phyloP scores from a whole-genome alignment of 2,329 filamentous ascomycete genomes.

The Phialemoniopsis sp. region DNA sequence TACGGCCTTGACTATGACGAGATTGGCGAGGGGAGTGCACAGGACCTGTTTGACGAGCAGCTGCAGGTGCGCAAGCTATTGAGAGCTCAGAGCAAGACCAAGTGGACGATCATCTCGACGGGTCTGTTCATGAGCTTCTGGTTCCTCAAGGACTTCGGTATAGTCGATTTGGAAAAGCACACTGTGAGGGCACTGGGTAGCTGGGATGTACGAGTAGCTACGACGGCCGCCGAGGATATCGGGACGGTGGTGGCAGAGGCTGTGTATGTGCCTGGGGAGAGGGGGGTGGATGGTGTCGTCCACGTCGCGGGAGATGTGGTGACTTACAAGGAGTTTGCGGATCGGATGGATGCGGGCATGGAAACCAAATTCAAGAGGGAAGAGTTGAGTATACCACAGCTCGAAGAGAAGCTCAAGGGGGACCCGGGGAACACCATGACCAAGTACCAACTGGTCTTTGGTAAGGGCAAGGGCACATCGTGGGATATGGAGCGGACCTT shows the following conservation, averaged over 20 bases:
- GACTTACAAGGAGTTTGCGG: constrained; percentile 49
- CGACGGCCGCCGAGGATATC: constrained; percentile 62
- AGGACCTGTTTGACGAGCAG: constrained; percentile 67
- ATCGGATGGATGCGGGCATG: constrained; percentile 41
- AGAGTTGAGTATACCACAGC: constrained; percentile 39
- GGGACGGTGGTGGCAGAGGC: constrained; percentile 55
- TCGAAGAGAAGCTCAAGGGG: constrained; percentile 38
- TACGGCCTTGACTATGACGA: constrained; percentile 69
- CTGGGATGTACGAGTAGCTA: constrained; percentile 59
- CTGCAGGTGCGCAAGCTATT: constrained; percentile 51
- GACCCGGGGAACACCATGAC: constrained; percentile 44
- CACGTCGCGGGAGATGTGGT: constrained; percentile 61
- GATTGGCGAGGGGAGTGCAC: constrained; percentile 53
- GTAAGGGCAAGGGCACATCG: constrained; percentile 49
- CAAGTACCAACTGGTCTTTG: constrained; percentile 61
- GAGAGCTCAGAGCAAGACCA: constrained; percentile 37
- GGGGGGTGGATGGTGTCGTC: constrained; percentile 37
- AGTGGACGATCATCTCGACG: constrained; percentile 64
- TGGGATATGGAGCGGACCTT: constrained; percentile 53
- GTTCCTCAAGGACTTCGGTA: constrained; percentile 58
- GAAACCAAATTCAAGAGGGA: constrained; percentile 39
- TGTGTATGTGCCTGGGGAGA: constrained; percentile 33
- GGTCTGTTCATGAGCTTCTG: constrained; percentile 70
- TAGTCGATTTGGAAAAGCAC: constrained; percentile 44
- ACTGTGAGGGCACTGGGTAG: constrained; percentile 51